Evolutionary conservation across 2,329 filamentous ascomycete genomes (phyloP).

Genomic region (Ascochyta pisi): DNA sequence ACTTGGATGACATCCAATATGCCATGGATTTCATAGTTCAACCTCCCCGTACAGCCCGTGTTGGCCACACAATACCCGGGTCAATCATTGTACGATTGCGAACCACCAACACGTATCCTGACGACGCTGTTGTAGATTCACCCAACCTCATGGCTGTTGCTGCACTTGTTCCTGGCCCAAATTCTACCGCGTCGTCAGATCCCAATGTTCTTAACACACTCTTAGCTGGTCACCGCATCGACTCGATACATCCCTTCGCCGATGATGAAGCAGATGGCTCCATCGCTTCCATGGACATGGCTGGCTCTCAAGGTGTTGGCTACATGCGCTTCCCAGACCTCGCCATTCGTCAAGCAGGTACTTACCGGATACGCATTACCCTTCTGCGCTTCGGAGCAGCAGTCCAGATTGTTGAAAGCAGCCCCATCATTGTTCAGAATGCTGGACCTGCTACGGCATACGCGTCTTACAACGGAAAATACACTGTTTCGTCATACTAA

Average conservation of each 20-base stretch:
- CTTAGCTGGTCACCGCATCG: slow-evolving; percentile 41
- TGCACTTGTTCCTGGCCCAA: slow-evolving; percentile 39
- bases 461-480: slow-evolving; percentile 43
- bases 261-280: slow-evolving; percentile 47
- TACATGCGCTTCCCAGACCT: slow-evolving; percentile 50
- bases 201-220: slow-evolving; percentile 39
- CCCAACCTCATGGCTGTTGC: slow-evolving; percentile 44
- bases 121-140: slow-evolving; percentile 44
- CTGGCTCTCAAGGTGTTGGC: slow-evolving; percentile 44
- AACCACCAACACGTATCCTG: slow-evolving; percentile 39
- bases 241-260: slow-evolving; percentile 46
- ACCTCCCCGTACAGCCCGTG: slow-evolving; percentile 43
- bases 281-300: slow-evolving; percentile 47
- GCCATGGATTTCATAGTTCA: slow-evolving; percentile 50
- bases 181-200: slow-evolving; percentile 37
- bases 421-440: slow-evolving; percentile 42
- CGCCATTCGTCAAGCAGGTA: slow-evolving; percentile 45
- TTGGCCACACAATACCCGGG: slow-evolving; percentile 40
- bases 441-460: slow-evolving; percentile 25
- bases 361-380: slow-evolving; percentile 48
- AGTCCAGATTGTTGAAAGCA: slow-evolving; percentile 45
- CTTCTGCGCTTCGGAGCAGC: slow-evolving; percentile 43
- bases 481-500: slow-evolving; percentile 41
- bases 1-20: slow-evolving; percentile 43
- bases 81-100: slow-evolving; percentile 45